These are phyloP conservation scores for Fagopyrum tataricum DNA, from an alignment of 148 eudicot species.

Conservation along the genomic window DNA sequence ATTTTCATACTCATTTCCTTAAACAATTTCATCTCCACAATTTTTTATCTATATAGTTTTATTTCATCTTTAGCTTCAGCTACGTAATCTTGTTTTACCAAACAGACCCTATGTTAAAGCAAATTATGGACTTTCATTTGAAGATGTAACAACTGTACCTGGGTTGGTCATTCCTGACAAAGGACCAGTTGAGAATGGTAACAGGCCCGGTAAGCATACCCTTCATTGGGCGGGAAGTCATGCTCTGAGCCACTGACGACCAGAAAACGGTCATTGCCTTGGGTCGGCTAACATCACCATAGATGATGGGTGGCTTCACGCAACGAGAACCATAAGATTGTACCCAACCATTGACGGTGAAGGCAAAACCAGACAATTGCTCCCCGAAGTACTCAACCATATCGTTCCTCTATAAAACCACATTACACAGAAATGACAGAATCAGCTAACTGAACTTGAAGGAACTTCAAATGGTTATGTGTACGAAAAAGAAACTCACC, in stretches of 20 bases:
- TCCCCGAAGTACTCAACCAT: conserved; percentile 98
- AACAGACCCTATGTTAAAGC: too few relatives aligned
- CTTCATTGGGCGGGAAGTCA: conserved; percentile 96
- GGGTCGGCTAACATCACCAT: conserved; percentile 98
- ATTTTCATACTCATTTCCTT: too few relatives aligned
- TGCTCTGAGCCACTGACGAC: conserved; percentile 86
- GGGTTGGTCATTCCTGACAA: conserved; percentile 91
- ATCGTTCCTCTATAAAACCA: conserved; percentile 57
- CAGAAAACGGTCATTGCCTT: conserved; percentile 94
- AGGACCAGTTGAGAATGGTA: conserved; percentile 94
- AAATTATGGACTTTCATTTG: background rate
- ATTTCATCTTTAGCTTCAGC: too few relatives aligned
- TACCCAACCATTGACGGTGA: conserved; percentile 86
- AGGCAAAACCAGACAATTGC: conserved; percentile 93
- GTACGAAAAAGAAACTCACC: conserved; percentile 25
- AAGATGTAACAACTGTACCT: conserved; percentile 38
- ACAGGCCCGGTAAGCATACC: conserved; percentile 97
- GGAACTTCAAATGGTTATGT: too few relatives aligned
- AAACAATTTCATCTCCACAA: too few relatives aligned
- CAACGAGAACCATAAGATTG: conserved; percentile 96
- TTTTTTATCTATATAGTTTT: too few relatives aligned
- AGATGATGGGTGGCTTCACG: conserved; percentile 95
- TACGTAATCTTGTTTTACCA: too few relatives aligned
- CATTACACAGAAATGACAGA: background rate
- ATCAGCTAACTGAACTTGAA: background rate